Conservation (phyloP, 768 basidiomycete species). For the Tulasnella sp. region DNA sequence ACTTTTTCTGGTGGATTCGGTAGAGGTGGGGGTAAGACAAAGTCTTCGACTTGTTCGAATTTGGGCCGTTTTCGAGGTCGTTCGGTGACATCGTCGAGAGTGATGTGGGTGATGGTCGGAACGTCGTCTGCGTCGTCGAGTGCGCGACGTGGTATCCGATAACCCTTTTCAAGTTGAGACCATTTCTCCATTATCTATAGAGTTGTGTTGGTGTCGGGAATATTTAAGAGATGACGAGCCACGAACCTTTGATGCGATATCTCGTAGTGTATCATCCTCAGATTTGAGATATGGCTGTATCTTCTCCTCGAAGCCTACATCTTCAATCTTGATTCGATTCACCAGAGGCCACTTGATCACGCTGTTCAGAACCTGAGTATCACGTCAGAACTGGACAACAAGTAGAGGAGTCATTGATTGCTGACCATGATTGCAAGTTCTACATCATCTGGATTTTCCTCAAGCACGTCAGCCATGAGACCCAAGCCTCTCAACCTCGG, state of each 20-base stretch:
- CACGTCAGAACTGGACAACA: not conserved
- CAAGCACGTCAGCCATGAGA: constrained; percentile 77
- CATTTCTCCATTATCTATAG: constrained; percentile 65
- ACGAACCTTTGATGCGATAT: constrained; percentile 48
- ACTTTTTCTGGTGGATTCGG: no score
- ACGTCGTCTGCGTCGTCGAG: constrained; percentile 18
- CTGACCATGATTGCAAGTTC: constrained; percentile 62
- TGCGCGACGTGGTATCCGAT: constrained; percentile 72
- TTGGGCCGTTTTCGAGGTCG: constrained; percentile 13
- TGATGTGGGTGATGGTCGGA: constrained; percentile 24
- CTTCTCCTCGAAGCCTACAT: constrained; percentile 54
- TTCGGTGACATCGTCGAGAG: constrained; percentile 17
- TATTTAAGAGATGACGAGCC: not conserved
- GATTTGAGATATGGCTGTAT: constrained; percentile 43
- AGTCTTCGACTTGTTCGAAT: constrained; percentile 20
- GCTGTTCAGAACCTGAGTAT: constrained; percentile 26
- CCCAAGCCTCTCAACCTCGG: constrained; percentile 89
- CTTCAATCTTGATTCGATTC: constrained; percentile 83
- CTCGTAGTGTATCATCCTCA: constrained; percentile 43
- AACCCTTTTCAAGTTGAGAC: constrained; percentile 61
- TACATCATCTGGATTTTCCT: constrained; percentile 55
- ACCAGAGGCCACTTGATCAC: constrained; percentile 58
- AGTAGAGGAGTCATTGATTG: constrained; percentile 8
- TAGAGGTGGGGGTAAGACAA: constrained; percentile 2
- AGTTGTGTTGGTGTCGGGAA: not conserved